A percentile compares a stretch with the other conserved stretches of the same genome.
Conservation (phyloP, 2,329 filamentous ascomycete genomes). For the Xylaria sp. region DNA sequence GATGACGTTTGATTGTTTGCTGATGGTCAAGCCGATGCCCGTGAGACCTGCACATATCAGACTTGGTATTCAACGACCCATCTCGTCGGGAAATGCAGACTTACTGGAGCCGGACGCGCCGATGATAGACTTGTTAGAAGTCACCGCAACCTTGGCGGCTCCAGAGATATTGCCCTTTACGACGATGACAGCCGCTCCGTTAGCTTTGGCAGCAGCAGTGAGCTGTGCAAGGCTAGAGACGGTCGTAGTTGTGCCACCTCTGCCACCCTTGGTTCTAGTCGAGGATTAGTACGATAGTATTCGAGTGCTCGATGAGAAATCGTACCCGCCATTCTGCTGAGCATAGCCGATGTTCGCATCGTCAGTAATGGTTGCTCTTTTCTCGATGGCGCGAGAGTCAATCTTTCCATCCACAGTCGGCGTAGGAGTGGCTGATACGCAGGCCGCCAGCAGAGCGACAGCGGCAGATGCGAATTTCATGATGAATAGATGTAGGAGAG, state of each 20-base stretch:
- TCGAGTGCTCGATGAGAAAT: background rate
- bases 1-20: constrained; percentile 62
- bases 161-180: constrained; percentile 52
- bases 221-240: constrained; percentile 58
- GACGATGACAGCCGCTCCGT: constrained; percentile 52
- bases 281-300: background rate
- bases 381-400: constrained; percentile 30
- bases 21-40: constrained; percentile 59
- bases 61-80: background rate
- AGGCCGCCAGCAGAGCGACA: constrained; percentile 27
- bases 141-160: constrained; percentile 50
- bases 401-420: constrained; percentile 28
- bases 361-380: constrained; percentile 34
- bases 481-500: constrained; percentile 2
- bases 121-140: constrained; percentile 57
- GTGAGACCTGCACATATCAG: constrained; percentile 41
- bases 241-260: constrained; percentile 59
- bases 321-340: constrained; percentile 31
- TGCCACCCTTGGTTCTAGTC: constrained; percentile 57
- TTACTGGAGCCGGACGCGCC: constrained; percentile 47
- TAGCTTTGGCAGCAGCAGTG: constrained; percentile 54
- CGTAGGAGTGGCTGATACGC: constrained; percentile 31
- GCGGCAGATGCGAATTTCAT: constrained; percentile 35
- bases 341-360: constrained; percentile 32
- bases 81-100: constrained; percentile 7